A percentile compares a stretch with the other conserved stretches of the same genome.
phyloP scores from a whole-genome alignment of 768 basidiomycete genomes.

The Pseudohyphozyma bogoriensis region DNA sequence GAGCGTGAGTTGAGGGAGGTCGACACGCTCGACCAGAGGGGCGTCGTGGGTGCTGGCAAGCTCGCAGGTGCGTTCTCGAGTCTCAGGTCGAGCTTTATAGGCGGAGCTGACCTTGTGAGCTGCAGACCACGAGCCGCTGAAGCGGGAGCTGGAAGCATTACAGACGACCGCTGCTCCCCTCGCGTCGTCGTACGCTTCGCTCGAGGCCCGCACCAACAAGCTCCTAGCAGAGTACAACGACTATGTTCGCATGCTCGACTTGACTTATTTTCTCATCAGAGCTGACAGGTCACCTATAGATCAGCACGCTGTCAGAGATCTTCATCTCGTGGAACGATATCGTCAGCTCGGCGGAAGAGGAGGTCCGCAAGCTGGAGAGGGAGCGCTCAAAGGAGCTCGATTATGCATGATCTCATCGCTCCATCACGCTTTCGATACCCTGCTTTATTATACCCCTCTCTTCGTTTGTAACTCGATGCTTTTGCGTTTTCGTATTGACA shows the following conservation, averaged over 20 bases:
- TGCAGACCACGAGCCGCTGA: slow-evolving; percentile 18
- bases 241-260: slow-evolving; percentile 6
- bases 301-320: slow-evolving; percentile 27
- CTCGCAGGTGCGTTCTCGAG: slow-evolving; percentile 16
- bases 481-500: too few species aligned
- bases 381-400: neutral
- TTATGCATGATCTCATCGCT: too few species aligned
- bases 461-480: too few species aligned
- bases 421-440: too few species aligned
- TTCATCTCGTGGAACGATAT: slow-evolving; percentile 30
- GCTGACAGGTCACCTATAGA: slow-evolving; percentile 13
- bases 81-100: too few species aligned
- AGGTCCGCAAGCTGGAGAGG: slow-evolving; percentile 19
- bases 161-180: slow-evolving; percentile 18
- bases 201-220: slow-evolving; percentile 9
- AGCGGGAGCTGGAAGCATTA: slow-evolving; percentile 3
- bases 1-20: slow-evolving; percentile 30
- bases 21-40: slow-evolving; percentile 12
- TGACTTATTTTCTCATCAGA: too few species aligned
- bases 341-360: slow-evolving; percentile 18
- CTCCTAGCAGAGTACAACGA: slow-evolving; percentile 20
- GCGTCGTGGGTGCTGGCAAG: slow-evolving; percentile 17
- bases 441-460: too few species aligned
- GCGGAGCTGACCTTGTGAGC: neutral
- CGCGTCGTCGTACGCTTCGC: slow-evolving; percentile 12